These are phyloP conservation scores for Aspergillus ellipticus DNA, from an alignment of 495 filamentous ascomycete genomes.

Conservation along the genomic window DNA sequence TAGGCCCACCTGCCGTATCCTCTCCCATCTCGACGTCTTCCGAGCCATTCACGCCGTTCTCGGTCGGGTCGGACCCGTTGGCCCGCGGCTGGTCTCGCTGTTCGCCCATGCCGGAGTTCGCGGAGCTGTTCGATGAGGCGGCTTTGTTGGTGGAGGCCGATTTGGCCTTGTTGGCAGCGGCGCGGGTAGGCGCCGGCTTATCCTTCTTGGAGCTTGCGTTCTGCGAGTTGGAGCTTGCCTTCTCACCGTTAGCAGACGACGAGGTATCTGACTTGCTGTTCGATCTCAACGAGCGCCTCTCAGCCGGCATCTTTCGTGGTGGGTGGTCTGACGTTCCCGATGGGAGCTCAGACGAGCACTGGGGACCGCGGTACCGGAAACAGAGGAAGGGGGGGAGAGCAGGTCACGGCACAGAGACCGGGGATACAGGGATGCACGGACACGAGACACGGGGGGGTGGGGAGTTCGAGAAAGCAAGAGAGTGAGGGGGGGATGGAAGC, in stretches of 20 bases:
- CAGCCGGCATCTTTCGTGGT: conserved; percentile 50
- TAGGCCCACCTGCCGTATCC: conserved; percentile 59
- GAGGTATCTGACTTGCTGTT: conserved; percentile 54
- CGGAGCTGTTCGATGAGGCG: conserved; percentile 43
- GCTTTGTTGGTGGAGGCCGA: conserved; percentile 38
- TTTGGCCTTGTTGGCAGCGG: conserved; percentile 49
- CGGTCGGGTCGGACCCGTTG: conserved; percentile 67
- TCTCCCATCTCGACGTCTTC: conserved; percentile 83
- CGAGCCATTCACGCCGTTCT: conserved; percentile 71
- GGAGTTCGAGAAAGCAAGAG: conserved; percentile 14
- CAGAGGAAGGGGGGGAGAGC: conserved; percentile 24
- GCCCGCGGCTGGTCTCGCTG: conserved; percentile 62
- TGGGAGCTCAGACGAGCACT: conserved; percentile 35
- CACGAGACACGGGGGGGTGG: conserved; percentile 18
- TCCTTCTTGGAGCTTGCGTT: conserved; percentile 48
- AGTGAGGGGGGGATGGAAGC: conserved; percentile 19
- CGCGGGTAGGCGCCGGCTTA: conserved; percentile 43
- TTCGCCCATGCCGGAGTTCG: conserved; percentile 44
- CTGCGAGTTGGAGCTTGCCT: conserved; percentile 48
- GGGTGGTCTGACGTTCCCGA: conserved; percentile 12
- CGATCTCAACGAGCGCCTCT: conserved; percentile 55
- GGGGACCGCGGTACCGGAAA: conserved; percentile 27
- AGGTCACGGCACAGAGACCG: conserved; percentile 13
- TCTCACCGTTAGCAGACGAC: conserved; percentile 56
- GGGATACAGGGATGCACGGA: conserved; percentile 13